A percentile compares a stretch with the other conserved stretches of the same genome.
phyloP scores from a whole-genome alignment of 257 asterid genomes.

The Oldenlandia corymbosa region DNA sequence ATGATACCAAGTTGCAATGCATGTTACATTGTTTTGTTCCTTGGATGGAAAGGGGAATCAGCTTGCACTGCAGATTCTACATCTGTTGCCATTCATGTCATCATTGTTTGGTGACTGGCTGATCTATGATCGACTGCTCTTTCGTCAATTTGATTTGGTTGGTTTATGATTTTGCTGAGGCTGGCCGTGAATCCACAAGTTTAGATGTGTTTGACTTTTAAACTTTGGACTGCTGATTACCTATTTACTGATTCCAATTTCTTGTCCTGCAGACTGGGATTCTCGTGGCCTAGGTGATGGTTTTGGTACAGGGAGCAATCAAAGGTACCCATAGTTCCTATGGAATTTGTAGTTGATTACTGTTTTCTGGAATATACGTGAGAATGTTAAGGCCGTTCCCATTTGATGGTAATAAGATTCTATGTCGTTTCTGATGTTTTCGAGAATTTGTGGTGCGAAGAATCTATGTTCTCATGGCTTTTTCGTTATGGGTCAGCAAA shows the following conservation, averaged over 20 bases:
- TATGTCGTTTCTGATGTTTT: neutral
- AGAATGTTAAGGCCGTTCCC: neutral
- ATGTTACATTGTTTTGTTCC: neutral
- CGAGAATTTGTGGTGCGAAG: neutral
- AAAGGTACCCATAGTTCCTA: slow-evolving; percentile 40
- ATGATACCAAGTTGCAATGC: neutral
- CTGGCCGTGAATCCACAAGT: neutral
- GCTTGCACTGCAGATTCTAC: neutral
- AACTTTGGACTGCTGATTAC: neutral
- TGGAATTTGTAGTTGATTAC: neutral
- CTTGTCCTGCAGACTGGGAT: slow-evolving; percentile 64
- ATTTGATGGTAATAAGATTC: neutral
- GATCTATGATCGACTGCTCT: neutral
- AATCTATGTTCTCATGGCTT: neutral
- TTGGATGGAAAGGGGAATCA: neutral
- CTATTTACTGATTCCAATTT: neutral
- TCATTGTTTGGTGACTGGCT: neutral
- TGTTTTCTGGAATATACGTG: neutral
- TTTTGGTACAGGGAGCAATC: slow-evolving; percentile 50
- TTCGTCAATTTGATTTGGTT: neutral
- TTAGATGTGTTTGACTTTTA: neutral
- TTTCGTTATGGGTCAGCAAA: neutral
- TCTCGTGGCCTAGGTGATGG: slow-evolving; percentile 68
- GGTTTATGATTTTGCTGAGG: neutral
- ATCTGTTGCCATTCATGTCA: neutral